Evolutionary conservation across 306 rosid species (phyloP).

Genomic region (Fragaria vesca): DNA sequence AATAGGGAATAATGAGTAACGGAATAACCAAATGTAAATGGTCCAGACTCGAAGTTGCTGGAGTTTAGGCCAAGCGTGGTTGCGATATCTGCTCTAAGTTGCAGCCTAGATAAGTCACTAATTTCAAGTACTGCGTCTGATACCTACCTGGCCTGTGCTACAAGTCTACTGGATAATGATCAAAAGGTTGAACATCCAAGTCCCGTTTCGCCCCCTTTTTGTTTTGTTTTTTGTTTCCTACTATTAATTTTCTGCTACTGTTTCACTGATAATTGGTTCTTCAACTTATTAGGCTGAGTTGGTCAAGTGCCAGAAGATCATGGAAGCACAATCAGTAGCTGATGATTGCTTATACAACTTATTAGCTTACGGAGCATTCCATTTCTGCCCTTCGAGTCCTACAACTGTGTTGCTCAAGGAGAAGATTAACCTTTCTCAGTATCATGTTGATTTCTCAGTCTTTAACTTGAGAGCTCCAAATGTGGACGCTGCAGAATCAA

Average conservation of each 20-base stretch:
- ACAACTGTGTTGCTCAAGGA: conserved; percentile 45
- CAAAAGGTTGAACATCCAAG: conserved; percentile 33
- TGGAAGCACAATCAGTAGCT: conserved; percentile 29
- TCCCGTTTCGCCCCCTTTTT: neutral
- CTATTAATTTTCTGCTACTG: neutral
- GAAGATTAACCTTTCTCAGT: neutral
- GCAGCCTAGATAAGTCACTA: conserved; percentile 27
- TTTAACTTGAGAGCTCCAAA: conserved; percentile 3
- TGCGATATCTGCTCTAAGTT: conserved; percentile 40
- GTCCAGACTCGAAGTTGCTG: conserved; percentile 33
- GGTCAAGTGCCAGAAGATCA: conserved; percentile 34
- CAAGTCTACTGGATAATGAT: conserved; percentile 25
- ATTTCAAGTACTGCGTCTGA: conserved; percentile 13
- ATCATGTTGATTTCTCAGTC: conserved; percentile 21
- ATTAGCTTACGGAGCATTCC: neutral
- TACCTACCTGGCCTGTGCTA: conserved; percentile 12
- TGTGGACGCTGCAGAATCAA: neutral
- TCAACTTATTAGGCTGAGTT: conserved; percentile 33
- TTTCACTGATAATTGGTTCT: neutral
- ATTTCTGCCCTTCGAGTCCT: conserved; percentile 44
- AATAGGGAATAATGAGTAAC: neutral
- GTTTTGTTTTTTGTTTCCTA: neutral
- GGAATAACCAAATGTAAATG: neutral
- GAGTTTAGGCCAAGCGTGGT: conserved; percentile 42
- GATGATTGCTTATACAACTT: conserved; percentile 1